Evolutionary conservation across 2,329 filamentous ascomycete genomes (phyloP), one percentile per base, ranked within the genome.

Genomic region (Claviceps spartinae): DNA sequence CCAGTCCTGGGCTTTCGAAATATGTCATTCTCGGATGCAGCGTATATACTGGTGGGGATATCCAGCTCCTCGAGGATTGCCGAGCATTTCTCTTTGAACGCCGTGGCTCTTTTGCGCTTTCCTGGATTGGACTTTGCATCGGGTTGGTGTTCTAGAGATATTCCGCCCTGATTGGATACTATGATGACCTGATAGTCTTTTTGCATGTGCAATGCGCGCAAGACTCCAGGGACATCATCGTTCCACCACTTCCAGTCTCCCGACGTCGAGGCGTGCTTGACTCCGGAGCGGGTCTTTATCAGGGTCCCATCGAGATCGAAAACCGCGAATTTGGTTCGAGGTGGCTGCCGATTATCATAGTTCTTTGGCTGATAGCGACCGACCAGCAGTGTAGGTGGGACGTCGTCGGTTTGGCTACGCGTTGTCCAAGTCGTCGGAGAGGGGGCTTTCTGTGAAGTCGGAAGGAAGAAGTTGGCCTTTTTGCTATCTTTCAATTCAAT

Each of bases 171-270:
- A 65, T 98, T 98, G 56, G 87, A 94, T 48, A 98, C 69, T 47
- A 97, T 79, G 18, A 88, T 78, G 13, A 97, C 69, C 46, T 78
- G 78, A 66, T 86, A 94, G 34, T 82, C 88, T 58, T 93, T 78
- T 11, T 79, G 72, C 6, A 68, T 57, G 61, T 88, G 78, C 2
- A 97, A 72, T 54, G 82, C 71, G 57, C 76, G 79, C 18, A 98
- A 66, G 50, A 72, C 79, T 0, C 66, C 68, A 1, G 88, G 88
- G 0, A 97, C 86, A 18, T 69, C 74, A 14, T 69, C 60, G 64
- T 94, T 72, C 88, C 89, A 97, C 93, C 93, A 98, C 65, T 87
- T 88, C 93, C 93, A 98, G 64, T 97, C 91, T 4, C 74, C 72
- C 0, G 82, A 78, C 57, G 82, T 79, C 49, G 77, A 76, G 2